These are phyloP conservation scores for Paraphaeosphaeria sporulosa DNA, from an alignment of 2,329 filamentous ascomycete species.

Conservation along the genomic window DNA sequence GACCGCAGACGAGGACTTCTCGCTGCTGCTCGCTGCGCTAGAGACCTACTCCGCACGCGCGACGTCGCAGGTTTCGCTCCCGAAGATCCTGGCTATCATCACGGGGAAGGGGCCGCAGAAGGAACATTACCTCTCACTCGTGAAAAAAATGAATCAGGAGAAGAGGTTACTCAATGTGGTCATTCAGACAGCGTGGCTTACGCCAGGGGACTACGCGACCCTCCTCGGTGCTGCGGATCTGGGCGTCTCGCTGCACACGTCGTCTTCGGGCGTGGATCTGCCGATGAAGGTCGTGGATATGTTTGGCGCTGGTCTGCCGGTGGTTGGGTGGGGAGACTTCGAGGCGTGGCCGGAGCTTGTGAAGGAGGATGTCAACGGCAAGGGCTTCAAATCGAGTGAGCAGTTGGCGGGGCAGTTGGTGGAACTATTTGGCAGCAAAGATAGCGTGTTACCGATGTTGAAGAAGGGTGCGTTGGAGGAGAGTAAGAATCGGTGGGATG, in stretches of 20 bases:
- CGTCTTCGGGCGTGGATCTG: slow-evolving; percentile 91
- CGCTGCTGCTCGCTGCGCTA: slow-evolving; percentile 82
- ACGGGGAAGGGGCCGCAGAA: slow-evolving; percentile 93
- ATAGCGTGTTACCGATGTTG: slow-evolving; percentile 66
- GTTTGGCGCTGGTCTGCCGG: slow-evolving; percentile 93
- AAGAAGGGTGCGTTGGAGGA: slow-evolving; percentile 76
- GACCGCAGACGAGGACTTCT: slow-evolving; percentile 97
- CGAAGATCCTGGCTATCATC: slow-evolving; percentile 83
- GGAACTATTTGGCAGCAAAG: slow-evolving; percentile 65
- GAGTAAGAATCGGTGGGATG: slow-evolving; percentile 82
- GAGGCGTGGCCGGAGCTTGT: slow-evolving; percentile 93
- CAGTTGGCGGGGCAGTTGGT: slow-evolving; percentile 71
- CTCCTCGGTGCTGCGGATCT: slow-evolving; percentile 87
- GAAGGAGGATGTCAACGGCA: slow-evolving; percentile 83
- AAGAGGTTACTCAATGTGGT: slow-evolving; percentile 73
- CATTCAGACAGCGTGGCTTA: slow-evolving; percentile 85
- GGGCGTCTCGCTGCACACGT: slow-evolving; percentile 90
- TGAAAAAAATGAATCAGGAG: slow-evolving; percentile 66
- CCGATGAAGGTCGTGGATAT: slow-evolving; percentile 99
- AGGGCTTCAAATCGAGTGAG: slow-evolving; percentile 77
- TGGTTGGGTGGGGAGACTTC: slow-evolving; percentile 85
- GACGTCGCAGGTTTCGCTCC: slow-evolving; percentile 59
- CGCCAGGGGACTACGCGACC: slow-evolving; percentile 80
- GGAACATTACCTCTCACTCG: slow-evolving; percentile 72
- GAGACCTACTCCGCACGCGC: slow-evolving; percentile 71